phyloP scores from a whole-genome alignment of 257 asterid genomes.

The Oldenlandia corymbosa region DNA sequence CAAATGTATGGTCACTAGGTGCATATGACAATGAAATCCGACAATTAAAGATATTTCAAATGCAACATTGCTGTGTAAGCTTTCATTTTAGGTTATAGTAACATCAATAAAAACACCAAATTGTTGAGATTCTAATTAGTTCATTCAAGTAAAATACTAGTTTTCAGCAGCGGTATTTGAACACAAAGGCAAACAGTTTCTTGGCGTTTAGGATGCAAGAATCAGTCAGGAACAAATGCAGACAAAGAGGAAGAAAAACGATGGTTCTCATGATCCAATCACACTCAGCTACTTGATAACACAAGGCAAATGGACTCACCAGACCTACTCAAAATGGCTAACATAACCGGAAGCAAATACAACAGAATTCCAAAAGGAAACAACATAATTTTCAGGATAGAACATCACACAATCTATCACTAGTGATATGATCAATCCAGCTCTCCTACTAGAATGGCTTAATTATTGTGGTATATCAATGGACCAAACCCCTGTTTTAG shows the following conservation, averaged over 20 bases:
- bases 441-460: neutral
- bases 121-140: neutral
- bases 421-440: too few species aligned
- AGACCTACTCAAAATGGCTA: neutral
- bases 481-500: neutral
- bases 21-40: slow-evolving; percentile 8
- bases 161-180: neutral
- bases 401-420: too few species aligned
- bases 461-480: neutral
- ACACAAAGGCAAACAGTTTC: neutral
- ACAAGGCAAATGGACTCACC: slow-evolving; percentile 8
- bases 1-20: neutral
- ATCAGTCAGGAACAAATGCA: neutral
- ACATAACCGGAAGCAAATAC: neutral
- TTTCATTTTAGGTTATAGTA: neutral
- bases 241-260: neutral
- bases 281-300: slow-evolving; percentile 3
- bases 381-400: too few species aligned
- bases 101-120: slow-evolving; percentile 6
- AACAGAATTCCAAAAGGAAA: neutral
- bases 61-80: neutral
- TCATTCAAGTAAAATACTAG: neutral
- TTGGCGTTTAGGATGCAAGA: slow-evolving; percentile 2
- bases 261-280: neutral
- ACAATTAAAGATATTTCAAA: neutral